These are phyloP conservation scores for Beta corolliflora DNA, from an alignment of 179 eudicot genomes.

Conservation along the genomic window DNA sequence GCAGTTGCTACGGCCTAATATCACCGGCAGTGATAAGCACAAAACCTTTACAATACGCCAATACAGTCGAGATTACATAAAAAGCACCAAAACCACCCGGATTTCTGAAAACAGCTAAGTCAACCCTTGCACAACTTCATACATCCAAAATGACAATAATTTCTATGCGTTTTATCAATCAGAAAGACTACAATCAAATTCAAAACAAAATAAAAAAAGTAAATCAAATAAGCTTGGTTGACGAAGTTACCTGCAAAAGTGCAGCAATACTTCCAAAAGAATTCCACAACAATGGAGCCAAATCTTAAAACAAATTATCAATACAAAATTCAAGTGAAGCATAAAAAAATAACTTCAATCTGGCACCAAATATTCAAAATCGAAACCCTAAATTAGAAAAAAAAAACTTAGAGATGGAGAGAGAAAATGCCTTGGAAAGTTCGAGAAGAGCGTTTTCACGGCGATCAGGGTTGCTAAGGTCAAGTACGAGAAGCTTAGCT, in stretches of 20 bases:
- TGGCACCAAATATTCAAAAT: too few relatives aligned
- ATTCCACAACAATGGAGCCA: conserved; percentile 94
- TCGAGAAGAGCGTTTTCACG: too few relatives aligned
- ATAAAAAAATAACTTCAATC: neutral
- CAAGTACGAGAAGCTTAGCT: conserved; percentile 82
- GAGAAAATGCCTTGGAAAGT: too few relatives aligned
- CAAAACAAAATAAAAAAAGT: neutral
- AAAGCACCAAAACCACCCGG: too few relatives aligned
- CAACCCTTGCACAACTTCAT: too few relatives aligned
- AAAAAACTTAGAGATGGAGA: neutral
- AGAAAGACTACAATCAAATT: neutral
- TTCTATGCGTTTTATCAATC: neutral
- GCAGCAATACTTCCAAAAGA: conserved; percentile 94
- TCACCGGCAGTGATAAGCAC: too few relatives aligned
- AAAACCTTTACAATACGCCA: too few relatives aligned
- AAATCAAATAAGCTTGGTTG: neutral
- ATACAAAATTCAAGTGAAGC: neutral
- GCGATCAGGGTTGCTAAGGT: too few relatives aligned
- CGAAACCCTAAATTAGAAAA: conserved; percentile 22
- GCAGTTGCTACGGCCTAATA: too few relatives aligned
- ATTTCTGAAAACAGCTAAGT: too few relatives aligned
- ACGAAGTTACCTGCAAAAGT: conserved; percentile 60
- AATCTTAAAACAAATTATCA: conserved; percentile 56
- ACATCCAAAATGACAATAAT: too few relatives aligned
- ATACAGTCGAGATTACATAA: too few relatives aligned